phyloP scores from a whole-genome alignment of 345 rosid genomes.

The Salix purpurea region DNA sequence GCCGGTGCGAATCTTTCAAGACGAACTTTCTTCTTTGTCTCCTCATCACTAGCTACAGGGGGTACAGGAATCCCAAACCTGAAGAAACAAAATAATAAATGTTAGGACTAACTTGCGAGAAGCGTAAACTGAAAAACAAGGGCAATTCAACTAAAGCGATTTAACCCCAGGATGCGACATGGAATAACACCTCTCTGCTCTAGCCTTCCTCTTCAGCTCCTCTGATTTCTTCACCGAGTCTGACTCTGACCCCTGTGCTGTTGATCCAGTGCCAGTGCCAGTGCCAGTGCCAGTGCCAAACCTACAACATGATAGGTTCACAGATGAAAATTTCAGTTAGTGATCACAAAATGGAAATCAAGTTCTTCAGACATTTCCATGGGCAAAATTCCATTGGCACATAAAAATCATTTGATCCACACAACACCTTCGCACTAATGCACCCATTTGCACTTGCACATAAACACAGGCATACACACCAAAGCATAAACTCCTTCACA shows the following conservation, averaged over 20 bases:
- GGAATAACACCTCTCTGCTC: conserved; percentile 75
- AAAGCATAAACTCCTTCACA: neutral
- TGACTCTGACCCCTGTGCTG: conserved; percentile 19
- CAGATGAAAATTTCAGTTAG: neutral
- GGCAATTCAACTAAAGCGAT: neutral
- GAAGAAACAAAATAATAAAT: conserved; percentile 1
- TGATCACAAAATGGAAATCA: neutral
- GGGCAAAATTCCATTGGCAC: too few species aligned
- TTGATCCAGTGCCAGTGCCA: neutral
- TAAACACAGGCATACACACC: neutral
- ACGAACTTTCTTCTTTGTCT: conserved; percentile 82
- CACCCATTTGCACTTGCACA: too few species aligned
- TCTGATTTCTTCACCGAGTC: conserved; percentile 56
- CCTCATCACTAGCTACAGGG: conserved; percentile 45
- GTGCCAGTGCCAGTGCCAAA: conserved; percentile 49
- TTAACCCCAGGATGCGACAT: neutral
- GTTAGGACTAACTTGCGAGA: neutral
- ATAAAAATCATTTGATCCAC: too few species aligned
- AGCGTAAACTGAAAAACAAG: neutral
- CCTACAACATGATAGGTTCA: conserved; percentile 31
- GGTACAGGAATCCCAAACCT: conserved; percentile 70
- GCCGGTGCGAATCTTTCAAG: conserved; percentile 61
- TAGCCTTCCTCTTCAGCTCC: conserved; percentile 80
- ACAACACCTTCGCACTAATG: too few species aligned
- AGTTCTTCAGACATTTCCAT: neutral